Base-by-base conservation (phyloP, 768 basidiomycete species). In the Boletus patriciae region DNA sequence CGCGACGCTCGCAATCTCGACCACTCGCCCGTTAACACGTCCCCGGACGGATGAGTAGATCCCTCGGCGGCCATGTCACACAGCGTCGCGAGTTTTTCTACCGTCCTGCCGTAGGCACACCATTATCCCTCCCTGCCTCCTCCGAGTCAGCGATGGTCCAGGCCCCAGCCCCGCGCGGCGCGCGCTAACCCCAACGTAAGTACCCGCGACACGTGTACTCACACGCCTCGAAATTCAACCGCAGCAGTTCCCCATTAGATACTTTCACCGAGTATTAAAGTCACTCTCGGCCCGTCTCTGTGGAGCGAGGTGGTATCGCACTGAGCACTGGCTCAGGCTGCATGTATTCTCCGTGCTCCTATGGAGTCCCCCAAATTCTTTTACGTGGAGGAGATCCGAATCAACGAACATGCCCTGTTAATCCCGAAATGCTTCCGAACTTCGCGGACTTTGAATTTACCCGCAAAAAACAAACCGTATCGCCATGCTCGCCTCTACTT, bases 201-300 rank as follows among this genome's bases (percentile, higher is more conserved):
- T 62, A 52, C 54, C 43, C 62, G 50, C 62, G 52, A 70, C 70
- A 71, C 70, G 70, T 71, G 70, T 70, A 45, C 63, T 71, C 71
- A 63, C 70, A 71, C 71, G 70, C 61, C 58, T 61, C 57, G 40
- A 59, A 60, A 58, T 62, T 66, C 59, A 59, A 62, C 58, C 70
- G 66, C 70, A 71, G 65, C 62, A 50, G 54, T 55, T 53, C 61
- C 63, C 63, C 66, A 57, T 59, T 59, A 43, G 50, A 65, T 48
- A 18, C 42, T 25, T 36, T 46, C 48, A 49, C 49, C 38, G 38
- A 40, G 53, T 29, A 54, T 44, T 36, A 47, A 45, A 45, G 40
- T 55, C 55, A 41, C 48, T 36, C 52, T 50, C 41, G 58, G 42
- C 42, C 52, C 61, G 21, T 51, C 31, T 27, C 19, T 54, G 64